Base-by-base conservation (phyloP, 208 protist species). In the Giardia muris region DNA sequence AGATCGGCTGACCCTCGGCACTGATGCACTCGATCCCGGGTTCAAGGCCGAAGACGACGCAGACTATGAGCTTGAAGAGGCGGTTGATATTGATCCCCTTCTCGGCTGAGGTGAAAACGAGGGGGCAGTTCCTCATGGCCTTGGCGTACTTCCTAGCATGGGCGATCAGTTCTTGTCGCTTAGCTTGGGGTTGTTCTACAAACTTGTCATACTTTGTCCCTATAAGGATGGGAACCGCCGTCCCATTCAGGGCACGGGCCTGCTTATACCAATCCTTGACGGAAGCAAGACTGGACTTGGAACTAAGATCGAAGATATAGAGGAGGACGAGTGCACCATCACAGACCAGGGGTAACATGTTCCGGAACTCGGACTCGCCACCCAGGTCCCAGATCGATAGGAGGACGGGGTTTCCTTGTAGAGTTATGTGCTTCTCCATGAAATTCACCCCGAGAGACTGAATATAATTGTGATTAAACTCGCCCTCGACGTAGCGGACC, bases 401-500 rank as follows among this genome's bases (percentile, higher is more conserved):
- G n/a, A 47, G 2, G 43, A 90, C 87, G 4, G 1, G 43, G n/a
- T 90, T 47, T 43, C 1, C 45, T 4, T 47, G 43, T 47, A 90
- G 2, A 1, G 2, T 47, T 43, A 90, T 90, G 0, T 0, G 19
- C 2, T 47, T 44, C 45, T 90, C 87, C n/a, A 22, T 22, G 45
- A 90, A 90, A 47, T 45, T 45, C 2, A 90, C 87, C n/a, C 87
- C 87, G 43, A 90, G 87, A 47, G 87, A 47, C 44, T 90, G 45
- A 10, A 90, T 90, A 90, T 90, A 90, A 46, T 90, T 90, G 44
- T 90, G 43, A 1, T 3, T 90, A n/a, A 47, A 90, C 45, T 90
- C 87, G 10, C 87, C 87, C n/a, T 22, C 10, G 2, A 90, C 4
- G 44, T 90, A 90, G 2, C 87, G 2, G 2, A 45, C 4, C n/a